Base-by-base conservation (phyloP, 2,329 filamentous ascomycete species). In the Nemania sp. region DNA sequence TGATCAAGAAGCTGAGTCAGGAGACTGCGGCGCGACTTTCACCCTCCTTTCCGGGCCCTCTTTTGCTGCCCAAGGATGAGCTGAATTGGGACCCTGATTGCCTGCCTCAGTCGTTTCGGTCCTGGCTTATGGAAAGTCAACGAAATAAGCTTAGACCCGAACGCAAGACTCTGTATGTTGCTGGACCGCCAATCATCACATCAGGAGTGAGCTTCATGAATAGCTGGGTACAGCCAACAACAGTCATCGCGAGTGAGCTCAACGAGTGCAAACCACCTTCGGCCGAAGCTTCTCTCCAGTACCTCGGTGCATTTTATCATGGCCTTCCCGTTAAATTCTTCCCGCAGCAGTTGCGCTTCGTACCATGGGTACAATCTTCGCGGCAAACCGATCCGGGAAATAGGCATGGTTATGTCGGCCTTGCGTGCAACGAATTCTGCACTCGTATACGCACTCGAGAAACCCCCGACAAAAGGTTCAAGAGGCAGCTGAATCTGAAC, bases 61-160 rank as follows among this genome's bases (percentile, higher is more conserved):
- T 92, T 5, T 79, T 90, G 0, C 78, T 92, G 0, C 89, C 89
- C 0, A 82, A 80, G 2, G 89, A 91, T 73, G 86, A 87, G 22
- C 80, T 92, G 0, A 83, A 85, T 0, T 77, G 82, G 38, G 85
- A 90, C 45, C 84, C 86, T 0, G 79, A 83, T 5, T 82, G 81
- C 45, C 80, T 82, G 0, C 78, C 84, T 0, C 89, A 92, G 69
- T 85, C 81, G 45, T 79, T 88, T 49, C 79, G 81, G 29, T 80
- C 82, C 0, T 91, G 88, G 87, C 69, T 82, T 1, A 72, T 80
- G 0, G 77, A 79, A 27, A 78, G 79, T 6, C 71, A 80, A 5
- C 81, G 87, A 5, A 89, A 90, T 64, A 79, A 81, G 15, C 77
- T 88, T 1, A 87, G 83, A 0, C 24, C 73, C 0, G 64, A 74